Evolutionary conservation across 805 yeast genomes (phyloP).

Genomic region (Kodamaea kakaduensis): DNA sequence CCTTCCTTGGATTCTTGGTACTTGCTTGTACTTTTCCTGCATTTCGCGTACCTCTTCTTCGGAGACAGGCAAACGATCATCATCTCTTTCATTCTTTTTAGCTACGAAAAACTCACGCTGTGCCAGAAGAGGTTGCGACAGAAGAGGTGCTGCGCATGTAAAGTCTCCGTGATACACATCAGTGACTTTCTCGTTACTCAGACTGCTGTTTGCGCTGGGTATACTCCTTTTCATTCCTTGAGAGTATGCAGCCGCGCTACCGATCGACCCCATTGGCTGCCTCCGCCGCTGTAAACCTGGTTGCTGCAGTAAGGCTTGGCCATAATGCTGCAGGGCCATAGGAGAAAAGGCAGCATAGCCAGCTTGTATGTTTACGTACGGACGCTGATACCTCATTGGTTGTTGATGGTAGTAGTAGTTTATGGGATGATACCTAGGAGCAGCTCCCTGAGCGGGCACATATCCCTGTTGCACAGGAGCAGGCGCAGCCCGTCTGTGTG

Average conservation of each 20-base stretch:
- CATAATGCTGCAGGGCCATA: not conserved
- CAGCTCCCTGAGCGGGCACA: not conserved
- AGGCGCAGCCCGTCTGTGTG: conserved; percentile 6
- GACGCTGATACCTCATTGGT: conserved; percentile 12
- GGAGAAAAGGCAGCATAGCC: conserved; percentile 11
- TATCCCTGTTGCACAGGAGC: no score
- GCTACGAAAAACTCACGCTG: conserved; percentile 38
- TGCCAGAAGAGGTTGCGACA: conserved; percentile 50
- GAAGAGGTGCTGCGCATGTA: conserved; percentile 44
- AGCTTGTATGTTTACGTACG: conserved; percentile 12
- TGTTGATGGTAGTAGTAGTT: conserved; percentile 10
- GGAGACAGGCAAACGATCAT: conserved; percentile 26
- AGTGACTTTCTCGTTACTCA: conserved; percentile 25
- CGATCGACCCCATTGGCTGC: not conserved
- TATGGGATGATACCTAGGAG: conserved; percentile 5
- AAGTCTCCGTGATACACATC: conserved; percentile 49
- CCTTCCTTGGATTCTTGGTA: not conserved
- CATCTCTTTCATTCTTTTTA: conserved; percentile 12
- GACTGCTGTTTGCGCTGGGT: conserved; percentile 1
- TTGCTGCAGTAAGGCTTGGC: not conserved
- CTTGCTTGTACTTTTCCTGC: conserved; percentile 24
- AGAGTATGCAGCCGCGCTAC: not conserved
- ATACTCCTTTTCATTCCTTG: not conserved
- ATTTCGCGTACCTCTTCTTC: conserved; percentile 31
- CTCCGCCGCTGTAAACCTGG: not conserved